These are phyloP conservation scores for Lentinula raphanica DNA, from an alignment of 768 basidiomycete genomes.

Conservation along the genomic window DNA sequence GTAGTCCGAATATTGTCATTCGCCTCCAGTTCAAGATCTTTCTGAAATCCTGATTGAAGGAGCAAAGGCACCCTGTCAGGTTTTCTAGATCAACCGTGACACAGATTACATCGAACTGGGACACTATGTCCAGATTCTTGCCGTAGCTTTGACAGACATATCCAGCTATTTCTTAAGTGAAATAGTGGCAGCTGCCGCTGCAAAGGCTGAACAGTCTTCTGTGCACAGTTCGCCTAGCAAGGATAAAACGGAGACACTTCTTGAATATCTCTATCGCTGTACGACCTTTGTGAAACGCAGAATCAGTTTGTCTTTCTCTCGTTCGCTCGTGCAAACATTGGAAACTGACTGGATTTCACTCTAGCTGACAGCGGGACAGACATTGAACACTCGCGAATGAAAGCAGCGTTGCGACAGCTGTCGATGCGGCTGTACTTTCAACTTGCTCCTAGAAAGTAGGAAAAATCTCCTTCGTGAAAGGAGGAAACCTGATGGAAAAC, in stretches of 20 bases:
- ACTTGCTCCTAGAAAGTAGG: constrained; percentile 23
- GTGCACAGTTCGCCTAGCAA: constrained; percentile 21
- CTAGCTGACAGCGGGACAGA: constrained; percentile 52
- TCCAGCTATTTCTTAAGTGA: constrained; percentile 52
- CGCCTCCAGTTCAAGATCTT: constrained; percentile 49
- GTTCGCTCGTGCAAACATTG: neutral
- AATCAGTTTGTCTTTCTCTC: constrained; percentile 45
- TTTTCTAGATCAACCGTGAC: constrained; percentile 50
- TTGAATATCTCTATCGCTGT: constrained; percentile 43
- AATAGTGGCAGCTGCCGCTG: constrained; percentile 14
- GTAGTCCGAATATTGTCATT: constrained; percentile 36
- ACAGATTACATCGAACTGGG: constrained; percentile 61
- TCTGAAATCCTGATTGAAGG: constrained; percentile 43
- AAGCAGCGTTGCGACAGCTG: constrained; percentile 61
- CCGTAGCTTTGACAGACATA: constrained; percentile 53
- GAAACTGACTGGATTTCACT: neutral
- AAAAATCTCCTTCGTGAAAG: neutral
- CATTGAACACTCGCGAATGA: constrained; percentile 70
- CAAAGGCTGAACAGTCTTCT: neutral
- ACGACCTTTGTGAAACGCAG: constrained; percentile 52
- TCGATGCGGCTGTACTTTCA: constrained; percentile 63
- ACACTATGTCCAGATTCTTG: constrained; percentile 52
- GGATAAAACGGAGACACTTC: constrained; percentile 21
- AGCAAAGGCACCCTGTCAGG: constrained; percentile 23
- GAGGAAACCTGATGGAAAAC: neutral